Conservation (phyloP, 768 basidiomycete species). For the Lyophyllum shimeji region DNA sequence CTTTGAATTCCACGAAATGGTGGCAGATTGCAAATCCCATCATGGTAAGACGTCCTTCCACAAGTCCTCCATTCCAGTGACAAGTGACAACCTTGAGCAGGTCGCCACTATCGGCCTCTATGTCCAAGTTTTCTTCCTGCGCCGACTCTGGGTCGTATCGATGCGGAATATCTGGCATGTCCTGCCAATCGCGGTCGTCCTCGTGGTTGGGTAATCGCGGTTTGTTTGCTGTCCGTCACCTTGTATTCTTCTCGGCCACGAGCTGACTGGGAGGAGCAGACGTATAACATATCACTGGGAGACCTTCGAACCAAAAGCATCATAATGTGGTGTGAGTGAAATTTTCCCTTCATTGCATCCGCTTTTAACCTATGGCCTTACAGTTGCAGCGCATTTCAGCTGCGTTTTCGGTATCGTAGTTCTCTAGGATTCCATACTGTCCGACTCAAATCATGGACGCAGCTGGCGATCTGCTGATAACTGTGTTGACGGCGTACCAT, state of each 20-base stretch:
- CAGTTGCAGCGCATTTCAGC: constrained; percentile 28
- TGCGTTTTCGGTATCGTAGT: constrained; percentile 23
- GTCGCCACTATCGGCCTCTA: constrained; percentile 30
- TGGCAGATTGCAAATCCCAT: constrained; percentile 29
- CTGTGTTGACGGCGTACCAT: constrained; percentile 25
- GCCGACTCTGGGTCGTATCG: constrained; percentile 29
- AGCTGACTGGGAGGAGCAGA: constrained; percentile 14
- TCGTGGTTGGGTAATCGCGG: constrained; percentile 28
- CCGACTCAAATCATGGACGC: not conserved
- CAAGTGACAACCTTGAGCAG: constrained; percentile 13
- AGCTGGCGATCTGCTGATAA: constrained; percentile 31
- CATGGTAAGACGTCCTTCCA: constrained; percentile 20
- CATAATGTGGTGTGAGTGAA: constrained; percentile 26
- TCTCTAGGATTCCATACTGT: not conserved
- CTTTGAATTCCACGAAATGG: constrained; percentile 30
- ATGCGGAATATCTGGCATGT: constrained; percentile 22
- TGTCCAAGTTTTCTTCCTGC: constrained; percentile 32
- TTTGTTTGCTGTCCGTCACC: constrained; percentile 25
- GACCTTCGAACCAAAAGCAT: constrained; percentile 16
- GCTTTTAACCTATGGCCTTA: not conserved
- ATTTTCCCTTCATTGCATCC: not conserved
- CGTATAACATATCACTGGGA: constrained; percentile 25
- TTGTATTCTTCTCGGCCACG: not conserved
- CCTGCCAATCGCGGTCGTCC: constrained; percentile 19
- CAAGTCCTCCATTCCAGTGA: not conserved